Conservation (phyloP, 2,329 filamentous ascomycete species). For the Zymoseptoria crescenta region DNA sequence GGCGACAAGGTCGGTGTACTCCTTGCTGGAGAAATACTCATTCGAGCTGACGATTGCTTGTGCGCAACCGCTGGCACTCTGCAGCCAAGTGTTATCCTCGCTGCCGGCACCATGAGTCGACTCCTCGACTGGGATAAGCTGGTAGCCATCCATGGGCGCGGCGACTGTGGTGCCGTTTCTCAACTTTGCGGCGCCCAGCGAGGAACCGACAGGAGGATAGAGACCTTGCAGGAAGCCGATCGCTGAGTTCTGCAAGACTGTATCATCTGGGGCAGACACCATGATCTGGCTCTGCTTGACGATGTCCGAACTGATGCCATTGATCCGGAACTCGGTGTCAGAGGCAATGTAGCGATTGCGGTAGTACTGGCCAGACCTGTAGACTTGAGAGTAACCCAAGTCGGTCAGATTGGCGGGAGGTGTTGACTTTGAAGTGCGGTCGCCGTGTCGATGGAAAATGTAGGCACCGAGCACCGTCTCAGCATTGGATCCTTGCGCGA, state of each 20-base stretch:
- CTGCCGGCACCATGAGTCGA: constrained; percentile 56
- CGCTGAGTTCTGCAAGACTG: constrained; percentile 71
- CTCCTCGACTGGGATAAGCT: constrained; percentile 68
- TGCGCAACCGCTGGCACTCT: constrained; percentile 49
- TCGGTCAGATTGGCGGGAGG: constrained; percentile 66
- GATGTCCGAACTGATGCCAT: constrained; percentile 56
- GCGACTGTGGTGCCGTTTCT: constrained; percentile 61
- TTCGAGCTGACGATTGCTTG: constrained; percentile 52
- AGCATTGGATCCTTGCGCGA: constrained; percentile 22
- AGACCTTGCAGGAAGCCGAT: constrained; percentile 75
- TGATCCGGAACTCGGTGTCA: constrained; percentile 53
- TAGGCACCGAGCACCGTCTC: constrained; percentile 76
- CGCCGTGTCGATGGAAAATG: constrained; percentile 83
- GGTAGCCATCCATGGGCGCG: constrained; percentile 69
- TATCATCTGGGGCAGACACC: constrained; percentile 61
- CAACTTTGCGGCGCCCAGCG: constrained; percentile 51
- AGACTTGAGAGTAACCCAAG: constrained; percentile 70
- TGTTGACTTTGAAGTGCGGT: constrained; percentile 71
- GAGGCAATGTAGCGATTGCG: constrained; percentile 64
- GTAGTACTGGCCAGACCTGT: constrained; percentile 65
- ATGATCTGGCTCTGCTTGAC: constrained; percentile 64
- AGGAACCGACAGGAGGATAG: constrained; percentile 65
- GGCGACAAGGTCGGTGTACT: constrained; percentile 42
- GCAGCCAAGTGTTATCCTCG: constrained; percentile 51
- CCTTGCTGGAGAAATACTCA: constrained; percentile 46